Evolutionary conservation across 2,329 filamentous ascomycete species (phyloP).

Genomic region (Aspergillus brasiliensis): DNA sequence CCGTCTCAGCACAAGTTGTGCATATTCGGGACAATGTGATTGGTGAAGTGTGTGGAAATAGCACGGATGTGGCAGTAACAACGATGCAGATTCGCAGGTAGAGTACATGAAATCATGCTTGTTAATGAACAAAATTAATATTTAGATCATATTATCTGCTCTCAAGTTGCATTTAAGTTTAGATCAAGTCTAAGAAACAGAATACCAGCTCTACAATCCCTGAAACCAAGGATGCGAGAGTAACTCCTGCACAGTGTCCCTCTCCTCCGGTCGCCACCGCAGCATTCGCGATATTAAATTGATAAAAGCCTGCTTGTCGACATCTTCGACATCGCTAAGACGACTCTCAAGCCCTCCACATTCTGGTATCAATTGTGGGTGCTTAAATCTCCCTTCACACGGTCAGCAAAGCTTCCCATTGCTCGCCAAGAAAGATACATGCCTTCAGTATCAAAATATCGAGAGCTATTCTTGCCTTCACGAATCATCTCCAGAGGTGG

Average conservation of each 20-base stretch:
- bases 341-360: not conserved
- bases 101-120: no score
- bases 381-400: not conserved
- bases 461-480: not conserved
- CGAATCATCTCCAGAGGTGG: not conserved
- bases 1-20: not conserved
- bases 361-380: not conserved
- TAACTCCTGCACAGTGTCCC: not conserved
- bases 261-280: not conserved
- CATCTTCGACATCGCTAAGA: not conserved
- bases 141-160: no score
- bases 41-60: not conserved
- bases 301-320: not conserved
- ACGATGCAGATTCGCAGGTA: no score
- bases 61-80: not conserved
- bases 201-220: no score
- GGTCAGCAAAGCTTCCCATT: not conserved
- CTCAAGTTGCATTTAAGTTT: no score
- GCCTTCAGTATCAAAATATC: not conserved
- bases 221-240: not conserved
- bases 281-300: not conserved
- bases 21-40: not conserved
- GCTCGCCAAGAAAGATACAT: not conserved
- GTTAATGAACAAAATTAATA: no score
- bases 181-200: no score